phyloP scores from a whole-genome alignment of 139 green algal species.

The Chlorella sorokiniana region DNA sequence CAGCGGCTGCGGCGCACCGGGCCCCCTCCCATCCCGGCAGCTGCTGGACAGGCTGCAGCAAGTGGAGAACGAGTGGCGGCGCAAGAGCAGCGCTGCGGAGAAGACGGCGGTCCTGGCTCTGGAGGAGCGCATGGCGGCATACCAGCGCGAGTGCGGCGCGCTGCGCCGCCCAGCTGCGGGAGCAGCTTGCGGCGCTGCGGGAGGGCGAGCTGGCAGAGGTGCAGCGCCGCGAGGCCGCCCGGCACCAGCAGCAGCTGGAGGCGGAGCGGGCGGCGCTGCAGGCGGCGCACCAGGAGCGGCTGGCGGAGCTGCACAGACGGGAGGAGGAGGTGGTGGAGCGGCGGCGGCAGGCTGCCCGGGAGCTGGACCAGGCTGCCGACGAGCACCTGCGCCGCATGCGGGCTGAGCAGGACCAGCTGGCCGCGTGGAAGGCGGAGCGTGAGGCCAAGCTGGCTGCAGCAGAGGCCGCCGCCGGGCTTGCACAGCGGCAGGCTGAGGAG shows the following conservation, averaged over 20 bases:
- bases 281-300: constrained; percentile 8
- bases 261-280: constrained; percentile 8
- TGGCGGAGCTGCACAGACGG: constrained; percentile 13
- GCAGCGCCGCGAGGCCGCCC: neutral
- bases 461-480: neutral
- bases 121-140: constrained; percentile 19
- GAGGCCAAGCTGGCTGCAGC: neutral
- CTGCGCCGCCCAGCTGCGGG: constrained; percentile 9
- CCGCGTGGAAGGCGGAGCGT: neutral
- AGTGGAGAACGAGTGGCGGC: constrained; percentile 29
- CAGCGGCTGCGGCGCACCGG: neutral
- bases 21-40: neutral
- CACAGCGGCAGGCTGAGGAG: neutral
- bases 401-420: constrained; percentile 17
- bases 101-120: neutral
- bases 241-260: neutral
- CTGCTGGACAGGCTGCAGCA: constrained; percentile 5
- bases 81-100: neutral
- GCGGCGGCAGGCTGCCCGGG: neutral
- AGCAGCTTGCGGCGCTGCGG: neutral
- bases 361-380: constrained; percentile 10
- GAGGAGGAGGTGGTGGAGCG: constrained; percentile 28
- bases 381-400: constrained; percentile 9
- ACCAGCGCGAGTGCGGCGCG: constrained; percentile 22
- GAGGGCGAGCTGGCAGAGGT: constrained; percentile 23